A percentile compares a stretch with the other conserved stretches of the same genome.
These are phyloP conservation scores for Protostelium mycophagum DNA, from an alignment of 78 protist species.

Conservation along the genomic window DNA sequence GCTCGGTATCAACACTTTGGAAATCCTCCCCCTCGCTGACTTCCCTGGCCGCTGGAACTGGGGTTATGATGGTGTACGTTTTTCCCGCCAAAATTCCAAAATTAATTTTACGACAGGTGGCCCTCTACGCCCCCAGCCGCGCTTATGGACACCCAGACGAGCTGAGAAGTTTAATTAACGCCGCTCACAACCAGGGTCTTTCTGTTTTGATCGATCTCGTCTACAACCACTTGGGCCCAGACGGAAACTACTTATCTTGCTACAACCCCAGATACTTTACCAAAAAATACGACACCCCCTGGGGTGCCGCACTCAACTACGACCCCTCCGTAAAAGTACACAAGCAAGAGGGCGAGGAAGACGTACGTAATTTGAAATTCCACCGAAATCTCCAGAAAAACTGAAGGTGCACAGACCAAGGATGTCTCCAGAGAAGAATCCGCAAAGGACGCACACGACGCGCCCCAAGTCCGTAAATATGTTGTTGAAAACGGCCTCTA, in stretches of 20 bases:
- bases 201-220: background rate
- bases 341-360: background rate
- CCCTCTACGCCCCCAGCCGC: background rate
- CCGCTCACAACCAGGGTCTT: background rate
- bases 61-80: background rate
- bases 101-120: background rate
- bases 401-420: too few species aligned
- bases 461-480: background rate
- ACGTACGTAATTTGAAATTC: too few species aligned
- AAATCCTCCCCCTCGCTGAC: background rate
- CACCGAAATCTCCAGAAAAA: too few species aligned
- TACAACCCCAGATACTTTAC: background rate
- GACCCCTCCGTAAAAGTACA: background rate
- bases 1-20: background rate
- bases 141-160: background rate
- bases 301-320: background rate
- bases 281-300: background rate
- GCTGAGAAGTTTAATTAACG: background rate
- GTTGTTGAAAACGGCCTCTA: background rate
- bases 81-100: background rate
- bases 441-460: background rate
- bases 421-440: background rate
- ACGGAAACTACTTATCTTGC: background rate
- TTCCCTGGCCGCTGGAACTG: background rate
- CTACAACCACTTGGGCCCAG: background rate